Percentiles rank a stretch among this genome's conserved stretches.
phyloP scores from a whole-genome alignment of 106 monocot species.

The Dendrobium catenatum region DNA sequence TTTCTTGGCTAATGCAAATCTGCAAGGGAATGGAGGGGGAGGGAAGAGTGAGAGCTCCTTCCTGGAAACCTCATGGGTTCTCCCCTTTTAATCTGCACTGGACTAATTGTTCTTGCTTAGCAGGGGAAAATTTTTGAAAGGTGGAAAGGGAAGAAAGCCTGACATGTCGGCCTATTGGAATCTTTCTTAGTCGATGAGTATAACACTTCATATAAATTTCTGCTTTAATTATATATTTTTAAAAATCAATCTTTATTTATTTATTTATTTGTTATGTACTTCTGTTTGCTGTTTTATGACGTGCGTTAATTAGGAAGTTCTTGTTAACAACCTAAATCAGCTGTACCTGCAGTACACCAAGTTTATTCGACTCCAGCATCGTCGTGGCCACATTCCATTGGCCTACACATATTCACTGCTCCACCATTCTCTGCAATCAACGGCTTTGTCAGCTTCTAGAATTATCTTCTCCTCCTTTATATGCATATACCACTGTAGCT shows the following conservation, averaged over 20 bases:
- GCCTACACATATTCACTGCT: no score
- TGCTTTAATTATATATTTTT: background rate
- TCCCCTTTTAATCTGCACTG: background rate
- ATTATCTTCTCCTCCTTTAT: no score
- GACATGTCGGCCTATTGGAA: background rate
- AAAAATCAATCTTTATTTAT: background rate
- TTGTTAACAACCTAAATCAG: no score
- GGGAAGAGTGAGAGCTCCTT: background rate
- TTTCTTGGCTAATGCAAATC: no score
- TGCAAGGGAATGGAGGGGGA: no score
- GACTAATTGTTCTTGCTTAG: background rate
- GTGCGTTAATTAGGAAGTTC: background rate
- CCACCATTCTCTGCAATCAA: no score
- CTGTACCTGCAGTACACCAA: no score
- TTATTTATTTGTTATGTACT: background rate
- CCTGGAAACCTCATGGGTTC: background rate
- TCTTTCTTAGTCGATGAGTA: constrained; percentile 3
- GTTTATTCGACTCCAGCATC: no score
- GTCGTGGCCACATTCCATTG: no score
- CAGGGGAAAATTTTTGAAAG: background rate
- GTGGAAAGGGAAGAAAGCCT: background rate
- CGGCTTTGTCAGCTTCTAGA: no score
- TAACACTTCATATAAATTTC: background rate
- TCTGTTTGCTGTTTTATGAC: background rate
- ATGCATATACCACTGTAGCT: no score